Percentiles rank a stretch among this genome's conserved stretches.
These are phyloP conservation scores for Jaminaea rosea DNA, from an alignment of 1,284 basidiomycete genomes.

Conservation along the genomic window DNA sequence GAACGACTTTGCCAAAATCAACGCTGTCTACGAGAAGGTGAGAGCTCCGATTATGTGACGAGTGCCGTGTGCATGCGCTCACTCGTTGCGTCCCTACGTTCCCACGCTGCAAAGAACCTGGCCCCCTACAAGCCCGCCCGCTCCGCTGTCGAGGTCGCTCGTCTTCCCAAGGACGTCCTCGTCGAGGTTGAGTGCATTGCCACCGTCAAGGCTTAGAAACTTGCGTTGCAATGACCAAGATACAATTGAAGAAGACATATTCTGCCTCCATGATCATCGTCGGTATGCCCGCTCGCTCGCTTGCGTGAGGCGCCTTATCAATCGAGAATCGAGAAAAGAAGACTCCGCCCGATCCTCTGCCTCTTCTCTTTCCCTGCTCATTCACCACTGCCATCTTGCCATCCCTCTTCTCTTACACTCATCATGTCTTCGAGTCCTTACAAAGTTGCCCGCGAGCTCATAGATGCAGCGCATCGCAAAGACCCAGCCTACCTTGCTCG, in stretches of 20 bases:
- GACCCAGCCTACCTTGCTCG: conserved; percentile 21
- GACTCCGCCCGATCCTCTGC: too few species aligned
- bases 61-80: neutral
- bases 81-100: neutral
- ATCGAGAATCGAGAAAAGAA: too few species aligned
- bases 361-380: too few species aligned
- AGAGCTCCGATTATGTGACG: neutral
- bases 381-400: too few species aligned
- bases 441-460: conserved; percentile 15
- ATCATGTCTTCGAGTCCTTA: conserved; percentile 10
- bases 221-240: too few species aligned
- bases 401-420: neutral
- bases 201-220: conserved; percentile 24
- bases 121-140: conserved; percentile 70
- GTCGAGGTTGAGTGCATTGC: conserved; percentile 89
- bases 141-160: conserved; percentile 62
- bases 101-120: conserved; percentile 11
- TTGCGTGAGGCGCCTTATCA: too few species aligned
- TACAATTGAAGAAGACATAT: neutral
- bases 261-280: too few species aligned
- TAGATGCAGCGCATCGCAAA: conserved; percentile 22
- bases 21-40: conserved; percentile 50
- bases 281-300: too few species aligned
- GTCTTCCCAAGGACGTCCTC: conserved; percentile 67
- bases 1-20: conserved; percentile 79